These are phyloP conservation scores for Candida ponderosae DNA, from an alignment of 805 yeast species.

Conservation along the genomic window DNA sequence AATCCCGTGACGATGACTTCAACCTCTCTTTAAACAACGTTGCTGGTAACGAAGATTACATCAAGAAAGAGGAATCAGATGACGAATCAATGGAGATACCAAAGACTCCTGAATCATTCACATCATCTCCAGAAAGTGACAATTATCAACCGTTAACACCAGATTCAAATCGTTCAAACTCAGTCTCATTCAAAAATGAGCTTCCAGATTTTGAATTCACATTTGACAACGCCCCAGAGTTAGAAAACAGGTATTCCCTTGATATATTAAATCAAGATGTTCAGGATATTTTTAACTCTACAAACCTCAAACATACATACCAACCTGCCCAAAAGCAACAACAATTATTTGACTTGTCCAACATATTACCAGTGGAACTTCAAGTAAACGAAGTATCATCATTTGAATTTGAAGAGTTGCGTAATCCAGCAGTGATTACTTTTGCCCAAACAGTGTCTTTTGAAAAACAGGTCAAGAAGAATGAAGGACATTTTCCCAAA, in stretches of 20 bases:
- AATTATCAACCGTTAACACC: slow-evolving; percentile 6
- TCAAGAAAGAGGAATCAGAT: too few relatives aligned
- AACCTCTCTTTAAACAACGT: slow-evolving; percentile 3
- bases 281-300: slow-evolving; percentile 2
- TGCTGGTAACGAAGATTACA: neutral
- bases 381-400: slow-evolving; percentile 7
- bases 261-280: slow-evolving; percentile 11
- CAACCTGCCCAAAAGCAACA: neutral
- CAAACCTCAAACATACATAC: neutral
- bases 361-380: slow-evolving; percentile 4
- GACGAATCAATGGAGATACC: slow-evolving; percentile 5
- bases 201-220: neutral
- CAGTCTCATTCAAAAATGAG: too few relatives aligned
- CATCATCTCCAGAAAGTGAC: slow-evolving; percentile 11
- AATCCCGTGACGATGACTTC: neutral
- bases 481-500: too few relatives aligned
- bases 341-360: neutral
- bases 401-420: slow-evolving; percentile 32
- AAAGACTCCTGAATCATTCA: slow-evolving; percentile 19
- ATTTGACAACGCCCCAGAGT: slow-evolving; percentile 5
- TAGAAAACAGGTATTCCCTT: slow-evolving; percentile 16
- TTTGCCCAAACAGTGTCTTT: slow-evolving; percentile 1
- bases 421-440: slow-evolving; percentile 38
- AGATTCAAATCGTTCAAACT: too few relatives aligned
- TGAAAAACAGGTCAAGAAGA: too few relatives aligned